Evolutionary conservation across 148 eudicot genomes (phyloP), one percentile per base, ranked within the genome.

Genomic region (Nepenthes mirabilis): DNA sequence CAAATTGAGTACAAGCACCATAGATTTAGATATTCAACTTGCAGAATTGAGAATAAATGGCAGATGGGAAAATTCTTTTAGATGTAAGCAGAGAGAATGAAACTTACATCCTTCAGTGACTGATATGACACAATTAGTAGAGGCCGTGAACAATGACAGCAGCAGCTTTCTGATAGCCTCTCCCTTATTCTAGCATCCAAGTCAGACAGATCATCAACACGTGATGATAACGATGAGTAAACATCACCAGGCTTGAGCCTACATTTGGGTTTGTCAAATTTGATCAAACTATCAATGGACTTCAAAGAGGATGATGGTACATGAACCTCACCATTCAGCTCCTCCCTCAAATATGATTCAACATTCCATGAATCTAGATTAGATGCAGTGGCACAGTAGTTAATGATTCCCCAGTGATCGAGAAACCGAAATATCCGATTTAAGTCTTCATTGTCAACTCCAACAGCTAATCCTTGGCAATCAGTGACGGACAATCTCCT

Each of bases 321-420:
- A 36, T 69, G 77, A 78, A 91, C 83, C 66, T 91, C 96, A 52
- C 88, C 84, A 66, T 70, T 88, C 37, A 77, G 47, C 66, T 88
- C 94, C 80, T 85, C 98, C 52, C 68, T 75, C 59, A 91, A 71
- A 69, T 67, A 72, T 4, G 79, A 72, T 13, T 75, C 82, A 61
- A 80, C 70, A 70, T 70, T 78, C 69, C 57, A 77, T 37, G 66
- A 36, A 60, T 78, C 84, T 34, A 47, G 72, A 67, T 58, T 73
- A 43, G 77, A 71, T 57, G 68, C 67, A 33, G 79, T 68, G 34
- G 86, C 88, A 79, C 84, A 88, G 60, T 85, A 88, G 62, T 88
- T 88, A 37, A 88, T 81, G 64, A 91, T 82, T 33, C 98, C 98
- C 98, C 98, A 91, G 56, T 88, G 90, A 66, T 91, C 94, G 59